A percentile compares a stretch with the other conserved stretches of the same genome.
Conservation (phyloP, 73 alveolate species). For the Tetrahymena thermophila region DNA sequence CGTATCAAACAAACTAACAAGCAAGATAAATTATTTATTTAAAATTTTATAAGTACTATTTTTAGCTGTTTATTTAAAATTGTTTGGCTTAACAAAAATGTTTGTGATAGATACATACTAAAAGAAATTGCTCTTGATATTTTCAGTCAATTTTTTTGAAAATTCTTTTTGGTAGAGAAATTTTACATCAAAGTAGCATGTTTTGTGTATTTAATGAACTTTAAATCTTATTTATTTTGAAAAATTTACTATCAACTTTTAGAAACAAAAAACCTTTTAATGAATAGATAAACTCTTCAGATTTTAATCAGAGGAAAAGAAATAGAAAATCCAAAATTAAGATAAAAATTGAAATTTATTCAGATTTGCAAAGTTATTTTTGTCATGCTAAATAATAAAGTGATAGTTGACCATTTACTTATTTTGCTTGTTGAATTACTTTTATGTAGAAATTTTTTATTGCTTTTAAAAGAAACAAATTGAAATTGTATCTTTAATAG, state of each 20-base stretch:
- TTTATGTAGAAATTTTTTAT: neutral
- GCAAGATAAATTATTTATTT: neutral
- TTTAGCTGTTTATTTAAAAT: neutral
- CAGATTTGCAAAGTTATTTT: neutral
- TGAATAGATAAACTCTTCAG: neutral
- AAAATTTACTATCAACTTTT: too few relatives aligned
- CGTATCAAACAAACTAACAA: neutral
- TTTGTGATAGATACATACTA: neutral
- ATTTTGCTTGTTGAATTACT: neutral
- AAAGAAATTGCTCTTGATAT: neutral
- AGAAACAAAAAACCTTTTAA: too few relatives aligned
- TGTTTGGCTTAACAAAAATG: neutral
- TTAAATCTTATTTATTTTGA: too few relatives aligned
- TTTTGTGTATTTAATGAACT: neutral
- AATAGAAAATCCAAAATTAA: neutral
- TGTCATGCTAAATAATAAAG: too few relatives aligned
- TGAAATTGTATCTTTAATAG: neutral
- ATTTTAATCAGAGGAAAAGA: neutral
- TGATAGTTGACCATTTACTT: neutral
- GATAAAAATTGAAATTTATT: too few relatives aligned
- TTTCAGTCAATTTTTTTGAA: too few relatives aligned
- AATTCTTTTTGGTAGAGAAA: too few relatives aligned
- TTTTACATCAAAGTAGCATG: neutral
- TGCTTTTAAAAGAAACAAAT: neutral
- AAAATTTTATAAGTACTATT: neutral